Base-by-base conservation (phyloP, 2,329 filamentous ascomycete species). In the Fusarium duplospermum region DNA sequence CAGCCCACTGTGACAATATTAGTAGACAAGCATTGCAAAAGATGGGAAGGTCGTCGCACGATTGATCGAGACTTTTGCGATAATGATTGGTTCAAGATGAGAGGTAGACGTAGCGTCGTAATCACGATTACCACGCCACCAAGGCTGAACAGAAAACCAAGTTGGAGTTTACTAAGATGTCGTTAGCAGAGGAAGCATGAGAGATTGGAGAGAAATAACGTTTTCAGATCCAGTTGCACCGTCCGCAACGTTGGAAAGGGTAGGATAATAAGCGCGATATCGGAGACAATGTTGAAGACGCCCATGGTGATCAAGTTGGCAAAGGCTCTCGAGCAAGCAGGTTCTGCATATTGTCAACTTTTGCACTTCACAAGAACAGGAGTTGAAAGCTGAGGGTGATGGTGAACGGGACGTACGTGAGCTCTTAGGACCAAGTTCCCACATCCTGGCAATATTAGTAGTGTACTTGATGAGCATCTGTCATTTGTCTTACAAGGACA, bases 1-100 rank as follows among this genome's bases (percentile, higher is more conserved):
- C 79, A 31, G 80, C 80, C 80, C 80, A 81, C 79, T 81, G 9
- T 22, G 35, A 3, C 20, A 0, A 13, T 0, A 52, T 31, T 22
- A 20, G 16, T 5, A 10, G 31, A 10, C 11, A 24, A 35, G 2
- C 14, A 16, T 57, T 22, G 22, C 10, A 22, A 4, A 31, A 16
- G 31, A 22, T 4, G 3, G 29, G n/a, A 20, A 35, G 13, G 8
- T 57, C 2, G 76, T 76, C 67, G n/a, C 73, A 79, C 78, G 62
- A 77, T 76, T n/a, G 78, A 79, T 13, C 78, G 76, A 35, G 78
- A 76, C 36, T 74, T 71, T 52, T 80, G 78, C 5, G 78, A 79
- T 11, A 79, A 61, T 14, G 76, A 68, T 47, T 78, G 47, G 36
- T 71, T 73, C 4, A 80, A 63, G 38, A 80, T 80, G n/a, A 80